Conservation (phyloP, 2,329 filamentous ascomycete genomes). For the Penicillium sp. region DNA sequence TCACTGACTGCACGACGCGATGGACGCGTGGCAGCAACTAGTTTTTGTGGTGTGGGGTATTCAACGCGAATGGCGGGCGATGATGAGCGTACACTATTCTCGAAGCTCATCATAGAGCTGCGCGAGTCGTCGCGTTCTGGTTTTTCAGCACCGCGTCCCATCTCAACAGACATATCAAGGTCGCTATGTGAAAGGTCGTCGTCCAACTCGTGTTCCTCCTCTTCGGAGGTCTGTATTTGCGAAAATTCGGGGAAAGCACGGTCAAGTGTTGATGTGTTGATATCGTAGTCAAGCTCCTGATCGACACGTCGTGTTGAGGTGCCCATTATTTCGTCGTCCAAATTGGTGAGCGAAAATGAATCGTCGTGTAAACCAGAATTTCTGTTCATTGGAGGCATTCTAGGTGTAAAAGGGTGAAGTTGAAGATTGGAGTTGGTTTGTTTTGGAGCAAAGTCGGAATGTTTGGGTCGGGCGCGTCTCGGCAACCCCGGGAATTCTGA, state of each 20-base stretch:
- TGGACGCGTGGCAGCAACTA: slow-evolving; percentile 30
- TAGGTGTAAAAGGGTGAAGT: neutral
- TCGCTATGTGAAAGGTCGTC: slow-evolving; percentile 33
- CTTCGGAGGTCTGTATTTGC: slow-evolving; percentile 41
- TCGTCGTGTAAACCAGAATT: slow-evolving; percentile 1
- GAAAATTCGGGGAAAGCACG: slow-evolving; percentile 51
- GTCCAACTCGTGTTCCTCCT: slow-evolving; percentile 32
- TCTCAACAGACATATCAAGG: slow-evolving; percentile 55
- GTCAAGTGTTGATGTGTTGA: slow-evolving; percentile 48
- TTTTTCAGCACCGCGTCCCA: slow-evolving; percentile 52
- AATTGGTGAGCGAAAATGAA: slow-evolving; percentile 26
- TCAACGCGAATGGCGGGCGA: slow-evolving; percentile 42
- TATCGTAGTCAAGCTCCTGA: slow-evolving; percentile 43
- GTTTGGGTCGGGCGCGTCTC: slow-evolving; percentile 16
- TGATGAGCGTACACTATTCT: slow-evolving; percentile 45
- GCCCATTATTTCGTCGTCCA: slow-evolving; percentile 36
- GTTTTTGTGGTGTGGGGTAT: slow-evolving; percentile 39
- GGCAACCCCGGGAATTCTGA: slow-evolving; percentile 11
- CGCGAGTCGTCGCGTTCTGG: slow-evolving; percentile 48
- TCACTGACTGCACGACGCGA: slow-evolving; percentile 34
- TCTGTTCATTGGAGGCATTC: slow-evolving; percentile 6
- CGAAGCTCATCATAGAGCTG: slow-evolving; percentile 49
- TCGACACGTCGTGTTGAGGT: slow-evolving; percentile 23
- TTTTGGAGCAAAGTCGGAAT: slow-evolving; percentile 14
- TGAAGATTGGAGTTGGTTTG: slow-evolving; percentile 8